Evolutionary conservation across 1,284 basidiomycete genomes (phyloP).

Genomic region (Sparassis latifolia): DNA sequence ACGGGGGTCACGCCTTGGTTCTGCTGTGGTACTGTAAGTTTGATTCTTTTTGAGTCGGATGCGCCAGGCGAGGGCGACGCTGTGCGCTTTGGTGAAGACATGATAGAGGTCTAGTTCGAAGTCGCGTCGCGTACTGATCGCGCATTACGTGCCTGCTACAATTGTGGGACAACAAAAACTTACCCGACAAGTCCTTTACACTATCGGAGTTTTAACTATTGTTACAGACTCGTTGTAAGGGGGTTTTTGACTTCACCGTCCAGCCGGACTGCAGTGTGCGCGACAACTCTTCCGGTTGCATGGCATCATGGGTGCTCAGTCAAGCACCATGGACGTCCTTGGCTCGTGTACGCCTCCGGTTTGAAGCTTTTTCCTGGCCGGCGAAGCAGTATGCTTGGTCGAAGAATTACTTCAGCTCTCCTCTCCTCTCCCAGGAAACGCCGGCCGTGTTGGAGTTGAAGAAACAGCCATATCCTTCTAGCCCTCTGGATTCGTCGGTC

Average conservation of each 20-base stretch:
- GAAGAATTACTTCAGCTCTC: slow-evolving; percentile 16
- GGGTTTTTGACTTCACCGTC: no score
- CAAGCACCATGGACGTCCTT: slow-evolving; percentile 17
- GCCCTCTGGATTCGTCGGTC: slow-evolving; percentile 21
- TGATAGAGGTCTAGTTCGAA: slow-evolving; percentile 3
- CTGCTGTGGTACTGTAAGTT: slow-evolving; percentile 52
- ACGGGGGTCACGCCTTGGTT: slow-evolving; percentile 62
- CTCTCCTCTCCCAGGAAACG: slow-evolving; percentile 18
- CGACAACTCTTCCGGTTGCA: slow-evolving; percentile 3
- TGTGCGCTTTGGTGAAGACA: slow-evolving; percentile 62
- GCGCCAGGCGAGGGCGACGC: slow-evolving; percentile 53
- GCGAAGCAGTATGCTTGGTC: slow-evolving; percentile 3
- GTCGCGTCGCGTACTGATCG: no score
- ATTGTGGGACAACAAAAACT: no score
- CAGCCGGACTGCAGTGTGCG: no score
- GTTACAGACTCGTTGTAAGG: no score
- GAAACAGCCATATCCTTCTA: slow-evolving; percentile 21
- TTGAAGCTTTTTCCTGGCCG: slow-evolving; percentile 10
- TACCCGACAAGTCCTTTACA: no score
- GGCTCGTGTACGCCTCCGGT: slow-evolving; percentile 11
- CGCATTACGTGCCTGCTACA: no score
- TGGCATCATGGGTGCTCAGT: slow-evolving; percentile 24
- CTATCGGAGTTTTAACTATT: no score
- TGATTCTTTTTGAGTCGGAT: slow-evolving; percentile 59
- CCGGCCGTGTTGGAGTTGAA: slow-evolving; percentile 24